Conservation (phyloP, 176 grass and related monocot species). For the Puccinellia tenuiflora region DNA sequence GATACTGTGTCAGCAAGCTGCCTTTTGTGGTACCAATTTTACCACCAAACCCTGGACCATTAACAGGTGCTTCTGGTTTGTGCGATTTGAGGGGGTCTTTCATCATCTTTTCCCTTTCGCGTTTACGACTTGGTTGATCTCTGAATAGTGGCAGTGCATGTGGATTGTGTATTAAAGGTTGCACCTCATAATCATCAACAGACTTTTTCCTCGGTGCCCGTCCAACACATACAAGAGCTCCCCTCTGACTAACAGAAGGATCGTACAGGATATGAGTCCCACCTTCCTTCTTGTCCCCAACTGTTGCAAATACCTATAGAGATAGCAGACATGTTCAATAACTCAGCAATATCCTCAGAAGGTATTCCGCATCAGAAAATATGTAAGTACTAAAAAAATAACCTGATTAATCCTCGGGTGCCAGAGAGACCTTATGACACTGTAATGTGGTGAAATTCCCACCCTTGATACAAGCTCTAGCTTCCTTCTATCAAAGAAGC, state of each 20-base stretch:
- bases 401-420: slow-evolving; percentile 96
- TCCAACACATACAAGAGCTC: slow-evolving; percentile 91
- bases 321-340: slow-evolving; percentile 20
- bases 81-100: slow-evolving; percentile 92
- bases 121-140: slow-evolving; percentile 86
- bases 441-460: slow-evolving; percentile 81
- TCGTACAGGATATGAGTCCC: slow-evolving; percentile 90
- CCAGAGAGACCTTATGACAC: slow-evolving; percentile 82
- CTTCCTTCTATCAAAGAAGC: slow-evolving; percentile 96
- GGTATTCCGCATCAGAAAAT: background rate
- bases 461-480: slow-evolving; percentile 89
- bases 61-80: slow-evolving; percentile 89
- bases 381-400: background rate
- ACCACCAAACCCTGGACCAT: slow-evolving; percentile 87
- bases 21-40: slow-evolving; percentile 89
- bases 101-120: slow-evolving; percentile 79
- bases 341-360: slow-evolving; percentile 22
- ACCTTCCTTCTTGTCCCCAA: slow-evolving; percentile 94
- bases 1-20: slow-evolving; percentile 90
- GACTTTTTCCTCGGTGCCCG: slow-evolving; percentile 86
- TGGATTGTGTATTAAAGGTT: slow-evolving; percentile 94
- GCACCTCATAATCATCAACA: slow-evolving; percentile 85
- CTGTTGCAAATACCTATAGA: slow-evolving; percentile 80
- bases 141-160: slow-evolving; percentile 92
- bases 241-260: slow-evolving; percentile 91